Evolutionary conservation across 2,329 filamentous ascomycete species (phyloP).

Genomic region (Beauveria caledonica): DNA sequence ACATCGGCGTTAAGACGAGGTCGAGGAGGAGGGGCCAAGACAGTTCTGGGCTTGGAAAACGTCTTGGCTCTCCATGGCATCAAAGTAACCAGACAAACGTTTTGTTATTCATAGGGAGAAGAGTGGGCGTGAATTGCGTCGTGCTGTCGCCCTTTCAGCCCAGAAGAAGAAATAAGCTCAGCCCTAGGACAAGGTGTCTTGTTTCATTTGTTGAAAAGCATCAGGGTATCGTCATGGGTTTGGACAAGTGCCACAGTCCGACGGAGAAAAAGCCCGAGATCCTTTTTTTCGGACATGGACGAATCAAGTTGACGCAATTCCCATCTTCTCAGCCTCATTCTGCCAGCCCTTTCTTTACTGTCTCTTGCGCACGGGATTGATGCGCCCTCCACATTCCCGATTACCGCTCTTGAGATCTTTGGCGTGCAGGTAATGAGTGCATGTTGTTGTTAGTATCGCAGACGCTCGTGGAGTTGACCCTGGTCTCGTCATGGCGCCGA

Average conservation of each 20-base stretch:
- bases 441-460: too few relatives aligned
- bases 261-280: background rate
- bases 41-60: too few relatives aligned
- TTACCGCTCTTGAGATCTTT: too few relatives aligned
- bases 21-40: too few relatives aligned
- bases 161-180: conserved; percentile 6
- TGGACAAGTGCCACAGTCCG: background rate
- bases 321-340: background rate
- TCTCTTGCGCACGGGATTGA: background rate
- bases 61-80: too few relatives aligned
- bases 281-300: background rate
- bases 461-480: background rate
- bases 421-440: too few relatives aligned
- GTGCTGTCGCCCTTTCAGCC: background rate
- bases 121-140: background rate
- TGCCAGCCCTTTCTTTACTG: background rate
- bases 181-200: conserved; percentile 1
- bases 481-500: too few relatives aligned
- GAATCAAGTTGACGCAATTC: background rate
- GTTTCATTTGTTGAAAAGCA: too few relatives aligned
- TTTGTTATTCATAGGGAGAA: too few relatives aligned
- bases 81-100: too few relatives aligned
- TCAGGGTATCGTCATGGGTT: background rate
- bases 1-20: too few relatives aligned
- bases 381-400: background rate